phyloP scores from a whole-genome alignment of 2,329 filamentous ascomycete species.

The Elsinoe necatrix region DNA sequence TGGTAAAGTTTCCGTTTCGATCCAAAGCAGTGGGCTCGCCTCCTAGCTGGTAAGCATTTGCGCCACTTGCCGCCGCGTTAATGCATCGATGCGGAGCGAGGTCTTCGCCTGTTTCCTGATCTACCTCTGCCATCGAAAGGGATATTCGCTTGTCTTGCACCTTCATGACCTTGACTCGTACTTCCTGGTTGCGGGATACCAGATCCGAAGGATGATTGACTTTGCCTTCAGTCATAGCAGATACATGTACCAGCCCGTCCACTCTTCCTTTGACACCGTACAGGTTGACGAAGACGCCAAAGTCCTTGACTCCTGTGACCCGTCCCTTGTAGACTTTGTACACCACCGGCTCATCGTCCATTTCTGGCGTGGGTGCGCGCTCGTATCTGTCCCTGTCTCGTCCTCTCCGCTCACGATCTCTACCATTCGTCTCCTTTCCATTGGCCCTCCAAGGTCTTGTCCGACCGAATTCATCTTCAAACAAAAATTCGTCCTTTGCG shows the following conservation, averaged over 20 bases:
- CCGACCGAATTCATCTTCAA: conserved; percentile 52
- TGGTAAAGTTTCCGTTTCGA: conserved; percentile 46
- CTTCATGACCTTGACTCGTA: conserved; percentile 88
- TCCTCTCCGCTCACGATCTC: conserved; percentile 34
- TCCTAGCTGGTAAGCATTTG: conserved; percentile 77
- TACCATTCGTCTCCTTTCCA: conserved; percentile 38
- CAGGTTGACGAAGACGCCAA: conserved; percentile 92
- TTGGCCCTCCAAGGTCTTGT: conserved; percentile 35
- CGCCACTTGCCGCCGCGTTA: conserved; percentile 76
- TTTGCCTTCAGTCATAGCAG: conserved; percentile 74
- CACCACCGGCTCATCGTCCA: conserved; percentile 73
- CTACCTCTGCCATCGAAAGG: conserved; percentile 94
- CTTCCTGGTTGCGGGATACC: conserved; percentile 66
- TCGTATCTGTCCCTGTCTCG: conserved; percentile 49
- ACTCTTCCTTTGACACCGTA: conserved; percentile 78
- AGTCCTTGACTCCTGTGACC: conserved; percentile 89
- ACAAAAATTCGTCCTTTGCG: conserved; percentile 44
- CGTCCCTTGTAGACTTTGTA: conserved; percentile 85
- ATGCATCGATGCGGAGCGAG: conserved; percentile 68
- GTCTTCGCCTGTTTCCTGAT: conserved; percentile 80
- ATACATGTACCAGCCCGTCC: conserved; percentile 89
- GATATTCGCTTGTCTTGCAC: conserved; percentile 75
- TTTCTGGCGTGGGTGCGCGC: conserved; percentile 58
- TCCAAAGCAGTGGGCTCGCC: conserved; percentile 47
- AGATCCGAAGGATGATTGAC: conserved; percentile 90